Percentiles rank a stretch among this genome's conserved stretches.
phyloP scores from a whole-genome alignment of 495 filamentous ascomycete genomes.

The Hypoxylon cercidicola region DNA sequence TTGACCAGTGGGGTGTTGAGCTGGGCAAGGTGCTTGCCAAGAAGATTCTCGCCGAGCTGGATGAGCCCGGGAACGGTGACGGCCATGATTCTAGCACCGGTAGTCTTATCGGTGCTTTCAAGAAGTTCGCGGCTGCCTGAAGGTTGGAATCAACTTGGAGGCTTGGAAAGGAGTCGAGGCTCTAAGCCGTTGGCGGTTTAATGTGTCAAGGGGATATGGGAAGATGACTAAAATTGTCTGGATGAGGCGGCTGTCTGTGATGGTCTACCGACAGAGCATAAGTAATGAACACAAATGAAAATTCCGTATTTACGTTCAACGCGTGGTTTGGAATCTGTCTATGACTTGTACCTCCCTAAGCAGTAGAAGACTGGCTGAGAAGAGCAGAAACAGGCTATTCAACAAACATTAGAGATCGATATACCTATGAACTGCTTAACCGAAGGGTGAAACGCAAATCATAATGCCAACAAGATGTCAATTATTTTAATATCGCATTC shows the following conservation, averaged over 20 bases:
- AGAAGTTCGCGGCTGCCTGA: conserved; percentile 63
- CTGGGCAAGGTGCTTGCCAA: conserved; percentile 95
- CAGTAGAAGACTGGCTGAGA: too few species aligned
- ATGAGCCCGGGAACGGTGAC: conserved; percentile 72
- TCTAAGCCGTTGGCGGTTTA: conserved; percentile 25
- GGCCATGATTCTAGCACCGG: conserved; percentile 88
- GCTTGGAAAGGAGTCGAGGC: conserved; percentile 22
- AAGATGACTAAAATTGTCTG: neutral
- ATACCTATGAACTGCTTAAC: too few species aligned
- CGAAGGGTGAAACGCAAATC: too few species aligned
- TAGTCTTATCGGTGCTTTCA: conserved; percentile 87
- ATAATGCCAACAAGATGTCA: too few species aligned
- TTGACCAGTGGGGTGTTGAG: conserved; percentile 99
- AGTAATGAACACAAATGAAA: conserved; percentile 4
- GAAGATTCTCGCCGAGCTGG: conserved; percentile 83
- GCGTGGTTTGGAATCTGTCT: too few species aligned
- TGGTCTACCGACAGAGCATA: too few species aligned
- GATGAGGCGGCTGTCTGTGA: too few species aligned
- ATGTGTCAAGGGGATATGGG: neutral
- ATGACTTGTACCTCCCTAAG: too few species aligned
- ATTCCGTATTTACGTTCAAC: too few species aligned
- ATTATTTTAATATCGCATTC: too few species aligned
- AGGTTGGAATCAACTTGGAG: conserved; percentile 31
- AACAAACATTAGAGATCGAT: too few species aligned
- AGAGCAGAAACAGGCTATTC: too few species aligned